Base-by-base conservation (phyloP, 2,329 filamentous ascomycete species). In the Pezicula carpinea region DNA sequence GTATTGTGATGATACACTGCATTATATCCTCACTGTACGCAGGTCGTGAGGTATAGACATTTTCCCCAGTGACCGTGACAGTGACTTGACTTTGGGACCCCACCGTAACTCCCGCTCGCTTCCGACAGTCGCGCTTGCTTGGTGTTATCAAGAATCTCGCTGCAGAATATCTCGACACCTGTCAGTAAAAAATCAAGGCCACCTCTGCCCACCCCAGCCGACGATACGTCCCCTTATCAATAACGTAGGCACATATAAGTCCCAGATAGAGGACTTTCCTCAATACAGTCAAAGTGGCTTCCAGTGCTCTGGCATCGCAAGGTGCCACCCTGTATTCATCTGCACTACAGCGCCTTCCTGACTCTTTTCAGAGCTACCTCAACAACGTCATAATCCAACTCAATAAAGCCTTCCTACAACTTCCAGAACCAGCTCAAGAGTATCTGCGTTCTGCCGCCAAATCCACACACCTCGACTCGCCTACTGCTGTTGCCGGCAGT, bases 301-400 rank as follows among this genome's bases (percentile, higher is more conserved):
- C 58, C 57, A 55, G 47, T 51, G 50, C 54, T 62, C 71, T 74
- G 76, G 79, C 77, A 77, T 80, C 79, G 63, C 73, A 75, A 66
- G 79, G 79, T 80, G 80, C 77, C 69, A 63, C 66, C 49, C 60
- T 70, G 64, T 69, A 55, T 40, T 15, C 66, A 62, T 61, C 66
- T 80, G 64, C 76, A 76, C 70, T 80, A 76, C 69, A 71, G 77
- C 65, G 74, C 72, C 59, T 74, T 74, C 61, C 64, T 72, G 54
- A 64, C 48, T 63, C 70, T 49, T 57, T 78, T 49, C 74, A 76
- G 59, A 66, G 66, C 43, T 80, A 80, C 66, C 64, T 83, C 60
- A 74, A 78, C 64, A 72, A 69, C 50, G 74, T 74, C 48, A 56
- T 78, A 55, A 62, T 66, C 53, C 72, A 73, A 46, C 63, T 83